Evolutionary conservation across 176 grass and related monocot genomes (phyloP).

Genomic region (Aegilops sharonensis): DNA sequence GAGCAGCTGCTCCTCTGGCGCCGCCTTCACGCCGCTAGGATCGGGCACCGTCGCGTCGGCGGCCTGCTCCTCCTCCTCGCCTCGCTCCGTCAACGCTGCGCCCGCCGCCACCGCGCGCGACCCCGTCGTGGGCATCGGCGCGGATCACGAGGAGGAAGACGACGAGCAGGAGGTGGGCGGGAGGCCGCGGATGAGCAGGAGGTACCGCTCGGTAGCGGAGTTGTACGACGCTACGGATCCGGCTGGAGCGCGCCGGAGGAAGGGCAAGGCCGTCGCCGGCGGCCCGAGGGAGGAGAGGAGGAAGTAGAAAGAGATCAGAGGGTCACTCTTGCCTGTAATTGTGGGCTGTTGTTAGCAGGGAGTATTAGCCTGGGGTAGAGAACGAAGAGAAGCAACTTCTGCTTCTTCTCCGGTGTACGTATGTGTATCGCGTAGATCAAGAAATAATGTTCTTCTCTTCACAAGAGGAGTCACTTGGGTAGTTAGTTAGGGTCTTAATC

Average conservation of each 20-base stretch:
- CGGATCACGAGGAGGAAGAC: not conserved
- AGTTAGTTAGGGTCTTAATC: not conserved
- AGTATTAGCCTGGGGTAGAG: slow-evolving; percentile 11
- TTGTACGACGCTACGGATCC: slow-evolving; percentile 46
- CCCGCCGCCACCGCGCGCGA: not conserved
- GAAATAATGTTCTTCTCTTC: not conserved
- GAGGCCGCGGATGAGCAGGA: slow-evolving; percentile 42
- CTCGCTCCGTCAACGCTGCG: slow-evolving; percentile 26
- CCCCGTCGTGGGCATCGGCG: not conserved
- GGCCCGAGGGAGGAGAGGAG: not conserved
- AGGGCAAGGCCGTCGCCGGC: slow-evolving; percentile 9
- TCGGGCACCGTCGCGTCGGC: not conserved
- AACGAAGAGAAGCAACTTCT: not conserved
- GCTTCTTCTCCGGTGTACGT: not conserved
- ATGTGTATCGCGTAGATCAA: not conserved
- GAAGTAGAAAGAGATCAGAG: not conserved
- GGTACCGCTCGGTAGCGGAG: slow-evolving; percentile 51
- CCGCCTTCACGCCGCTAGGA: not conserved
- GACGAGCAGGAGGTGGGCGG: slow-evolving; percentile 46
- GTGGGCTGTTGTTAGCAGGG: slow-evolving; percentile 3
- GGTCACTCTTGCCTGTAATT: slow-evolving; percentile 34
- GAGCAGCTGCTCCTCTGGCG: slow-evolving; percentile 46
- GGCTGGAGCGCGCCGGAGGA: slow-evolving; percentile 4
- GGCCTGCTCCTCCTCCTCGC: slow-evolving; percentile 26
- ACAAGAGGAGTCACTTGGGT: not conserved